Evolutionary conservation across 1,284 basidiomycete genomes (phyloP).

Genomic region (Inonotus hispidus): DNA sequence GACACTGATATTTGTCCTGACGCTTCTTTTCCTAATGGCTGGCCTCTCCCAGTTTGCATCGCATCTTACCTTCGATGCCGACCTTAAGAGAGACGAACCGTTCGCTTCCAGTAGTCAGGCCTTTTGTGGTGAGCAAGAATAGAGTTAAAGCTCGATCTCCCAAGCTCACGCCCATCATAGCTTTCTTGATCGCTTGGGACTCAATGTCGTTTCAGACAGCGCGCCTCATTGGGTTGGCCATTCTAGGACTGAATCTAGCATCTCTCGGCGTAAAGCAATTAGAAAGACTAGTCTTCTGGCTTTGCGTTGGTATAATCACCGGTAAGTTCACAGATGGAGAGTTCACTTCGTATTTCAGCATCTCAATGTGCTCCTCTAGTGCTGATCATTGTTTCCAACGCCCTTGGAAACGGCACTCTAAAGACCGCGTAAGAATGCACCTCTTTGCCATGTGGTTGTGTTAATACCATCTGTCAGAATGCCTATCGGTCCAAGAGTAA

Average conservation of each 20-base stretch:
- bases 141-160: not conserved
- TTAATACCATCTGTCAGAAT: not conserved
- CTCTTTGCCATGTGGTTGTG: not conserved
- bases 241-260: slow-evolving; percentile 38
- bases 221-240: slow-evolving; percentile 38
- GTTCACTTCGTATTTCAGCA: slow-evolving; percentile 1
- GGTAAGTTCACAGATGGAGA: slow-evolving; percentile 29
- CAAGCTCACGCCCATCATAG: slow-evolving; percentile 26
- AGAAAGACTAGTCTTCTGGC: slow-evolving; percentile 34
- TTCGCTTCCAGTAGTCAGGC: not conserved
- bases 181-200: slow-evolving; percentile 45
- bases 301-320: slow-evolving; percentile 32
- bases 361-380: slow-evolving; percentile 26
- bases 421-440: slow-evolving; percentile 23
- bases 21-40: slow-evolving; percentile 40
- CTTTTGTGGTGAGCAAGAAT: slow-evolving; percentile 34
- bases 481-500: not conserved
- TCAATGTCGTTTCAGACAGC: slow-evolving; percentile 40
- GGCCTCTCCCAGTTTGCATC: slow-evolving; percentile 40
- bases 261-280: slow-evolving; percentile 28
- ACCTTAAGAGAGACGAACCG: not conserved
- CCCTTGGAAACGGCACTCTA: slow-evolving; percentile 36
- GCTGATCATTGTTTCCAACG: slow-evolving; percentile 39
- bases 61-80: slow-evolving; percentile 29
- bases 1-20: slow-evolving; percentile 36